A percentile compares a stretch with the other conserved stretches of the same genome.
phyloP scores from a whole-genome alignment of 331 rosid species.

The Prunus yedoensis region DNA sequence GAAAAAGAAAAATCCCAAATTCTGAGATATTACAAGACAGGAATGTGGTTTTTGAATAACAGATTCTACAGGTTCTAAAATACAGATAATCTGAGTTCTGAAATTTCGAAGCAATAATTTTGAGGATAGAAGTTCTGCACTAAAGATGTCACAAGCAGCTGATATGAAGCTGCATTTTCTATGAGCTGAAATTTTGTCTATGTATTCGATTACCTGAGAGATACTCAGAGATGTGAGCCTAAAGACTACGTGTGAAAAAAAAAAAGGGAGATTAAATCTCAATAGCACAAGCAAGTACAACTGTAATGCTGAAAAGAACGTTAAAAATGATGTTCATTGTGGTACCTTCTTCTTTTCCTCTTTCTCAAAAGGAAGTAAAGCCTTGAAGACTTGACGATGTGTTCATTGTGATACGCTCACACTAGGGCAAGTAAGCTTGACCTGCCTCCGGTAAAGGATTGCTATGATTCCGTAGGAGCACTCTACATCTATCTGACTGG shows the following conservation, averaged over 20 bases:
- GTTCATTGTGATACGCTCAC: constrained; percentile 18
- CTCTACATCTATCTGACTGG: constrained; percentile 43
- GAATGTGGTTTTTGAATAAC: no score
- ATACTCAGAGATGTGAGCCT: not conserved
- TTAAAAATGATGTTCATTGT: not conserved
- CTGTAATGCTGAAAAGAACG: not conserved
- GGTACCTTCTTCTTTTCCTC: constrained; percentile 76
- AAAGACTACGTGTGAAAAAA: not conserved
- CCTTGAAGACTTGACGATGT: constrained; percentile 74
- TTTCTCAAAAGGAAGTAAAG: constrained; percentile 75
- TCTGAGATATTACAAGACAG: no score
- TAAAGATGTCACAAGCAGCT: constrained; percentile 78
- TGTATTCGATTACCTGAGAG: constrained; percentile 67
- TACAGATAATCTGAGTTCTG: no score
- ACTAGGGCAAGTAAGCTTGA: constrained; percentile 40
- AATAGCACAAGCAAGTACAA: not conserved
- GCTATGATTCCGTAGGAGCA: constrained; percentile 69
- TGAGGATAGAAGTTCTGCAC: constrained; percentile 52
- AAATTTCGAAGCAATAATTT: no score
- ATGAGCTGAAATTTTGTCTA: constrained; percentile 67
- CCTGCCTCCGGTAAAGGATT: constrained; percentile 97
- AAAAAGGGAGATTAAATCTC: not conserved
- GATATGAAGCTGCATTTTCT: constrained; percentile 76
- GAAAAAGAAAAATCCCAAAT: not conserved
- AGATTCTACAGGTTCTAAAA: no score